These are phyloP conservation scores for Catunica adiposa DNA, from an alignment of 2,329 filamentous ascomycete genomes.

Conservation along the genomic window DNA sequence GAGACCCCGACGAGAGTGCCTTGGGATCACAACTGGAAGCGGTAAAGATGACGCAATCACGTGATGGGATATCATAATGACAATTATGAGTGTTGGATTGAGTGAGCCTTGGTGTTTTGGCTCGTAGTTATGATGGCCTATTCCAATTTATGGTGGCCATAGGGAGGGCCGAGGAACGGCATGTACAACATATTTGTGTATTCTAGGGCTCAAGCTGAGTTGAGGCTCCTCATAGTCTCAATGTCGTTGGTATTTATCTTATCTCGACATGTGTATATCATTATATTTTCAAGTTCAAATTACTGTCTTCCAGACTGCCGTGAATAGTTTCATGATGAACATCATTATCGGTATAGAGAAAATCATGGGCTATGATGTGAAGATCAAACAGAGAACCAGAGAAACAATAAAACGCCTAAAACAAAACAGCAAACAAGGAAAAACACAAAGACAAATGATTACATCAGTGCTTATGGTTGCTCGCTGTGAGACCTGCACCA, in stretches of 20 bases:
- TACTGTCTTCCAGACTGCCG: neutral
- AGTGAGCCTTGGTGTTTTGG: too few species aligned
- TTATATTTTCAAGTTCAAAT: neutral
- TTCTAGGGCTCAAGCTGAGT: slow-evolving; percentile 1
- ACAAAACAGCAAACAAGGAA: neutral
- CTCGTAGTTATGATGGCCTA: neutral
- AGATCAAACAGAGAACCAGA: neutral
- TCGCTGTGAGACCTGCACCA: neutral
- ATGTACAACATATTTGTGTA: slow-evolving; percentile 1
- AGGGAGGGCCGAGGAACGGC: neutral
- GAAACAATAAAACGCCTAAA: neutral
- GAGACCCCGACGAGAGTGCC: slow-evolving; percentile 61
- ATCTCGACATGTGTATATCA: neutral
- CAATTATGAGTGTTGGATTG: neutral
- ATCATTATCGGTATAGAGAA: neutral
- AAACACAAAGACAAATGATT: neutral
- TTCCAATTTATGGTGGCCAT: neutral
- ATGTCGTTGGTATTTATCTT: neutral
- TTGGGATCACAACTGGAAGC: slow-evolving; percentile 93
- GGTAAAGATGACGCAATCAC: slow-evolving; percentile 20
- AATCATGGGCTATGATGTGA: neutral
- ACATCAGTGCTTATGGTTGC: too few species aligned
- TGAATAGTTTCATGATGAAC: neutral
- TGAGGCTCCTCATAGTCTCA: neutral
- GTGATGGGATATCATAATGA: neutral